Base-by-base conservation (phyloP, 768 basidiomycete species). In the Pleurotus tuoliensis region DNA sequence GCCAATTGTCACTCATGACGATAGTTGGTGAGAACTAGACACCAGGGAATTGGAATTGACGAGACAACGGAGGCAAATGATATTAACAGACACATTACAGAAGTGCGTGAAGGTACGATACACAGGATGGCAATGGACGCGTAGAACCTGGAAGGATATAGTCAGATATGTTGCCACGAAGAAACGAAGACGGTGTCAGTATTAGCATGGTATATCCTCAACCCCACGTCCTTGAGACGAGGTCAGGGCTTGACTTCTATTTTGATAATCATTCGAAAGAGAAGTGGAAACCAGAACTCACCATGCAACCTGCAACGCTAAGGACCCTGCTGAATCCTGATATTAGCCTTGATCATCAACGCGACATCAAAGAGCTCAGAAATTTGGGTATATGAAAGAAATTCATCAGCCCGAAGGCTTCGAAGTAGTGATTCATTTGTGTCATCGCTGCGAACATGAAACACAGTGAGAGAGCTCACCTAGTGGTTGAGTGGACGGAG, bases 201-300 rank as follows among this genome's bases (percentile, higher is more conserved):
- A 92, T 92, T 92, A 92, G 90, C 90, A 92, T 92, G 90, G 88
- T 79, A 40, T 69, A 75, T 90, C 88, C 77, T 88, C 87, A 88
- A 41, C 76, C 70, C 65, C 76, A 73, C 69, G 78, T 87, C 86
- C 86, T 79, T 82, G 56, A 82, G 86, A 89, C 80, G 71, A 74
- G 76, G 70, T 92, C 84, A 86, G 90, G 75, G 89, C 90, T 92
- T 92, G 90, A 92, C 90, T 90, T 88, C 89, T 92, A 82, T 83
- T 76, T 77, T 83, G 67, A 79, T 83, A 60, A 90, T 87, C 90
- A 83, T 72, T 62, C 58, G 62, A 56, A 56, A 56, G 22, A 41
- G 11, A 48, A 49, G 56, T 51, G 41, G 58, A 58, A 59, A 59
- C 47, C 37, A 40, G 44, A 16, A 69, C 72, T 73, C 67, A 74